Evolutionary conservation across 371 early-diverging fungal species (phyloP).

Genomic region (Rhizopus microsporus): DNA sequence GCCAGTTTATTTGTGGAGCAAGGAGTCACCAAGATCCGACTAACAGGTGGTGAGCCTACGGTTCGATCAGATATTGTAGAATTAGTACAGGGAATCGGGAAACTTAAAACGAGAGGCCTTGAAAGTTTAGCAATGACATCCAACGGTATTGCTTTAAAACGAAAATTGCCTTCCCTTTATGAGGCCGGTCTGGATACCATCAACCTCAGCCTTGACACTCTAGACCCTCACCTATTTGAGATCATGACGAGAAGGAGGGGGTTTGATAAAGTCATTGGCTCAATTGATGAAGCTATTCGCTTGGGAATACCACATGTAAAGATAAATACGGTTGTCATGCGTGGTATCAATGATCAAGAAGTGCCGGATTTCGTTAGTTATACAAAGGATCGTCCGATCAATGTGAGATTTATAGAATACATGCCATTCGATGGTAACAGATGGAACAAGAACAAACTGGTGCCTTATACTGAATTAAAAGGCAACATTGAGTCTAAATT

Average conservation of each 20-base stretch:
- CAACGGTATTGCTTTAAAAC: slow-evolving; percentile 88
- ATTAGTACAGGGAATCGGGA: slow-evolving; percentile 75
- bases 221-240: slow-evolving; percentile 85
- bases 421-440: slow-evolving; percentile 96
- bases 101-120: slow-evolving; percentile 71
- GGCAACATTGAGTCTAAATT: slow-evolving; percentile 55
- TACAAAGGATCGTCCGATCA: slow-evolving; percentile 72
- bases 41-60: slow-evolving; percentile 97
- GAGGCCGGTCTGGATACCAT: slow-evolving; percentile 80
- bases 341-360: slow-evolving; percentile 83
- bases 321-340: slow-evolving; percentile 89
- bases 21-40: slow-evolving; percentile 90
- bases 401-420: slow-evolving; percentile 94
- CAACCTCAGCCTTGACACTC: slow-evolving; percentile 91
- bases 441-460: slow-evolving; percentile 83
- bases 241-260: slow-evolving; percentile 86
- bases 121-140: slow-evolving; percentile 88
- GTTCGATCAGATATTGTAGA: slow-evolving; percentile 89
- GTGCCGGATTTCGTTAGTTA: slow-evolving; percentile 80
- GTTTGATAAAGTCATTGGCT: slow-evolving; percentile 73
- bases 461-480: slow-evolving; percentile 81
- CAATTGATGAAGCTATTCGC: slow-evolving; percentile 68
- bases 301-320: slow-evolving; percentile 77
- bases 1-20: slow-evolving; percentile 83
- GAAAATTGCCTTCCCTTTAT: slow-evolving; percentile 74